phyloP scores from a whole-genome alignment of 2,329 filamentous ascomycete genomes.

The Colletotrichum karsti region DNA sequence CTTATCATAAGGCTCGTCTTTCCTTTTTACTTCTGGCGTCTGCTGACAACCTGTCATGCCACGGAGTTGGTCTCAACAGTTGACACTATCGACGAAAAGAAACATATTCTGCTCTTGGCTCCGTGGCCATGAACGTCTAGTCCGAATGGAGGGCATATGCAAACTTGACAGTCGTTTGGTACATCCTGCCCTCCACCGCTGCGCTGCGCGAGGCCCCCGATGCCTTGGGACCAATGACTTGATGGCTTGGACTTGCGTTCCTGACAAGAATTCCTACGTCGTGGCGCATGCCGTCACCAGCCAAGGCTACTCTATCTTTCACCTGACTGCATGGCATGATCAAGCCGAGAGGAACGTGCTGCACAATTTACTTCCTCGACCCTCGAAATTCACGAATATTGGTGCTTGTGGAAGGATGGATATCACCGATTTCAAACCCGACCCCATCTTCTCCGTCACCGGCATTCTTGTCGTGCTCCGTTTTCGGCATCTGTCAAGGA shows the following conservation, averaged over 20 bases:
- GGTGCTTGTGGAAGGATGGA: not conserved
- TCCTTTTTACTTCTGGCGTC: not conserved
- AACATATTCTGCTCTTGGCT: not conserved
- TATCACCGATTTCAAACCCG: not conserved
- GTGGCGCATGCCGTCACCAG: not conserved
- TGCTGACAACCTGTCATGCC: not conserved
- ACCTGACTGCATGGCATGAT: not conserved
- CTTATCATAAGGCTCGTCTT: slow-evolving; percentile 9
- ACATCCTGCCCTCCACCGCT: not conserved
- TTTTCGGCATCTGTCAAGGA: slow-evolving; percentile 25
- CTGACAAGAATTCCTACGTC: slow-evolving; percentile 13
- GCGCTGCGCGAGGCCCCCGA: not conserved
- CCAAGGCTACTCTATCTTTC: not conserved
- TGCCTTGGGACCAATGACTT: slow-evolving; percentile 11
- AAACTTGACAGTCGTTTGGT: not conserved
- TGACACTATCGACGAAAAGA: not conserved
- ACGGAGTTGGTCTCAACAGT: not conserved
- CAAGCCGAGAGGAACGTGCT: not conserved
- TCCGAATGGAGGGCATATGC: not conserved
- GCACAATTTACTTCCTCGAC: not conserved
- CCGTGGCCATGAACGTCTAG: not conserved
- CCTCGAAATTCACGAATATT: not conserved
- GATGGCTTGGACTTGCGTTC: slow-evolving; percentile 1
- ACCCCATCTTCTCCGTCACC: not conserved
- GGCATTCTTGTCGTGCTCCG: slow-evolving; percentile 14